phyloP scores from a whole-genome alignment of 305 asterid genomes.

The Ajuga reptans region DNA sequence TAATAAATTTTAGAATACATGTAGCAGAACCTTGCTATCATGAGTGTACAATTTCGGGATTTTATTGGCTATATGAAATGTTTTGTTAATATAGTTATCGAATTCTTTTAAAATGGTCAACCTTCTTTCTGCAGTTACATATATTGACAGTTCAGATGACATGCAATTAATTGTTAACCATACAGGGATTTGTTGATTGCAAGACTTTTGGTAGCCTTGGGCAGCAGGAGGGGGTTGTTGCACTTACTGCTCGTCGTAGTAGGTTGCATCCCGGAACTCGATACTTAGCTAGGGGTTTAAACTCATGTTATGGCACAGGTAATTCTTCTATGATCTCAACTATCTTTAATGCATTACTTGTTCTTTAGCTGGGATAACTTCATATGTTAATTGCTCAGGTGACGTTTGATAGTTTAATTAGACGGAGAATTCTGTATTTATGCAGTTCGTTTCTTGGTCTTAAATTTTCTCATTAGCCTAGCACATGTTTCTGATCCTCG shows the following conservation, averaged over 20 bases:
- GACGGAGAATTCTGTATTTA: neutral
- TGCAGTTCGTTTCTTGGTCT: conserved; percentile 1
- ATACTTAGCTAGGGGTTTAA: conserved; percentile 88
- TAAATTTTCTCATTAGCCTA: conserved; percentile 6
- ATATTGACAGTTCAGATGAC: conserved; percentile 9
- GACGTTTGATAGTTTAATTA: neutral
- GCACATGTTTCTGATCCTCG: conserved; percentile 13
- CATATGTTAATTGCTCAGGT: neutral
- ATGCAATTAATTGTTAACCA: conserved; percentile 26
- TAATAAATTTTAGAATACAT: conserved; percentile 4
- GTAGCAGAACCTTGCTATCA: neutral
- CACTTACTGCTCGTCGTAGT: conserved; percentile 92
- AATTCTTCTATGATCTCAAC: conserved; percentile 13
- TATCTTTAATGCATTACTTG: conserved; percentile 2
- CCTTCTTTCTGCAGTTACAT: neutral
- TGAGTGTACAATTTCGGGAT: neutral
- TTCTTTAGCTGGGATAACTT: conserved; percentile 15
- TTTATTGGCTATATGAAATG: neutral
- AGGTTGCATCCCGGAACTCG: conserved; percentile 99
- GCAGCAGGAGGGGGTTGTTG: conserved; percentile 84
- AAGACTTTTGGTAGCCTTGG: conserved; percentile 91
- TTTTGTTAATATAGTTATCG: conserved; percentile 13
- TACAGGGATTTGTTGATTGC: conserved; percentile 89
- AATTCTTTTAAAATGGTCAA: conserved; percentile 13
- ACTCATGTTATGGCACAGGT: conserved; percentile 95